A percentile compares a stretch with the other conserved stretches of the same genome.
Conservation (phyloP, 352 stramenopile species). For the Globisporangium ultimum region DNA sequence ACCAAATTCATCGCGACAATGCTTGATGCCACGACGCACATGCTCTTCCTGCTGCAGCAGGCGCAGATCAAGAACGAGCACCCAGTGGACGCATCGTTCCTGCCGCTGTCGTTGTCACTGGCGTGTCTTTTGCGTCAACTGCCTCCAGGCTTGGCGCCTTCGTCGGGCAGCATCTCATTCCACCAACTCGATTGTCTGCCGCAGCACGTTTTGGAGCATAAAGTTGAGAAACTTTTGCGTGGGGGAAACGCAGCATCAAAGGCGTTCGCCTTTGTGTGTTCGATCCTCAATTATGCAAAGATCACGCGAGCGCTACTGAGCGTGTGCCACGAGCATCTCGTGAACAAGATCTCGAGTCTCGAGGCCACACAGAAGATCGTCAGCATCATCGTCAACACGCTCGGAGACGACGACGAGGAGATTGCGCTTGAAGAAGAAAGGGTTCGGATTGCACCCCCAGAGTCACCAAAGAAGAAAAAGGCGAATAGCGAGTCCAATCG, state of each 20-base stretch:
- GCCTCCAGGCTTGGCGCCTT: constrained; percentile 36
- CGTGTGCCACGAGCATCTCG: constrained; percentile 42
- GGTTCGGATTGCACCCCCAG: too few relatives aligned
- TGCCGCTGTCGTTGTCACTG: constrained; percentile 44
- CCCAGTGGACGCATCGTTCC: constrained; percentile 41
- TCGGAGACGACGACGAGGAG: neutral
- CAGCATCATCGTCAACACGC: constrained; percentile 11
- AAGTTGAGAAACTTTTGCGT: constrained; percentile 19
- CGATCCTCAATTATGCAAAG: constrained; percentile 40
- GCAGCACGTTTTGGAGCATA: constrained; percentile 23
- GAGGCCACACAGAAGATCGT: constrained; percentile 34
- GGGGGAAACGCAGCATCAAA: constrained; percentile 17
- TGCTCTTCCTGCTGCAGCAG: constrained; percentile 49
- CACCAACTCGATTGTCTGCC: constrained; percentile 43
- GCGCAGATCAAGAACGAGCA: constrained; percentile 37
- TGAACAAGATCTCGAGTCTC: constrained; percentile 18
- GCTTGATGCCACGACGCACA: constrained; percentile 39
- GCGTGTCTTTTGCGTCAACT: constrained; percentile 45
- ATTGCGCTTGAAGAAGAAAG: neutral
- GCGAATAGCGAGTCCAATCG: too few relatives aligned
- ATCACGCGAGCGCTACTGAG: constrained; percentile 31
- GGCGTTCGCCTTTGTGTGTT: constrained; percentile 28
- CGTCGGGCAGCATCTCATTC: constrained; percentile 27
- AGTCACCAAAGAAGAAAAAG: too few relatives aligned
- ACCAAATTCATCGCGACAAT: constrained; percentile 15